phyloP scores from a whole-genome alignment of 495 filamentous ascomycete genomes.

The Niebla homalea region DNA sequence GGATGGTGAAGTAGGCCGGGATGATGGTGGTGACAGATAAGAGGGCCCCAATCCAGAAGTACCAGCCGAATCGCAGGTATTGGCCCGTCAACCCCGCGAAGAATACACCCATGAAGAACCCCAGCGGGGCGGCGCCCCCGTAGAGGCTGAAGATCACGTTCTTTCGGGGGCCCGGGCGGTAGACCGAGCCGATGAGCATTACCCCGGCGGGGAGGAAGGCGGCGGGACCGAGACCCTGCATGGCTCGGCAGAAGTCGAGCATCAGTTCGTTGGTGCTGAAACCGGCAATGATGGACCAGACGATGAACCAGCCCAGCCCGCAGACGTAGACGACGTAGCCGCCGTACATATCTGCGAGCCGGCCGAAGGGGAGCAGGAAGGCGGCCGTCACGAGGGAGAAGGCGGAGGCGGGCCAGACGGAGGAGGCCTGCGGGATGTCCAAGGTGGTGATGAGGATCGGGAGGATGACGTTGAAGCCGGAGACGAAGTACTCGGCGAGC shows the following conservation, averaged over 20 bases:
- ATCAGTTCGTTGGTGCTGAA: conserved; percentile 57
- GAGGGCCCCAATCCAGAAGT: conserved; percentile 63
- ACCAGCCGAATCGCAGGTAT: conserved; percentile 58
- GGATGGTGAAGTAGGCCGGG: conserved; percentile 51
- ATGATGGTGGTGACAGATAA: conserved; percentile 36
- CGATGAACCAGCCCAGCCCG: conserved; percentile 56
- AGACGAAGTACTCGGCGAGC: conserved; percentile 71
- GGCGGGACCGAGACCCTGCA: conserved; percentile 68
- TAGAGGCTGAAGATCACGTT: conserved; percentile 76
- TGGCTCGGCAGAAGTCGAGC: conserved; percentile 62
- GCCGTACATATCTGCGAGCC: conserved; percentile 66
- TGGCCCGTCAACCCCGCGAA: conserved; percentile 58
- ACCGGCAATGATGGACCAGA: conserved; percentile 62
- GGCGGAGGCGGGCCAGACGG: conserved; percentile 70
- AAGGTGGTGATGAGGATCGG: conserved; percentile 52
- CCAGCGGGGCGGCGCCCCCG: conserved; percentile 61
- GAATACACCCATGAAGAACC: conserved; percentile 75
- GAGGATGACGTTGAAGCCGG: conserved; percentile 72
- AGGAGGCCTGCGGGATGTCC: conserved; percentile 46
- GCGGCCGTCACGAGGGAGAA: conserved; percentile 61
- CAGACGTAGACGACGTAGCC: conserved; percentile 56
- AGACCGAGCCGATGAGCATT: conserved; percentile 67
- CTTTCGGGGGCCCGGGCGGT: conserved; percentile 74
- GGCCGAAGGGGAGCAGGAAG: conserved; percentile 65
- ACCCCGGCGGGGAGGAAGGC: conserved; percentile 67